phyloP scores from a whole-genome alignment of 2,329 filamentous ascomycete species.

The Aspergillus hiratsukae region DNA sequence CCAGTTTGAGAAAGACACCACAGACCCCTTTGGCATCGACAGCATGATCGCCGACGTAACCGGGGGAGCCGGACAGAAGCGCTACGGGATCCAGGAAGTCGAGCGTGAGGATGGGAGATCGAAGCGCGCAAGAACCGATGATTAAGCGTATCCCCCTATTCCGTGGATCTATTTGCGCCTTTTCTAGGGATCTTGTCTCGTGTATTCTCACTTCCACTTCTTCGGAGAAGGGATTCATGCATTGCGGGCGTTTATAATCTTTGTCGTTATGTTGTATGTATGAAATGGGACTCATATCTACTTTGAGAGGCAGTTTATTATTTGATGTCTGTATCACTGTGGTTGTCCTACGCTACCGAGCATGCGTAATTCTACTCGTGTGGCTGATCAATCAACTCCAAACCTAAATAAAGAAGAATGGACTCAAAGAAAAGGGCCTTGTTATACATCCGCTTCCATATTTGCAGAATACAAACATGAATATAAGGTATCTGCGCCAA shows the following conservation, averaged over 20 bases:
- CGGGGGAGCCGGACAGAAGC: slow-evolving; percentile 48
- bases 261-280: neutral
- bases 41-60: slow-evolving; percentile 81
- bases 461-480: neutral
- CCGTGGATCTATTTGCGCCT: neutral
- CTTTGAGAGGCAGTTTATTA: neutral
- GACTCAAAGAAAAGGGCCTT: neutral
- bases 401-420: neutral
- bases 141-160: slow-evolving; percentile 31
- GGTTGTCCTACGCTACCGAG: neutral
- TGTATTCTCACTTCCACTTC: slow-evolving; percentile 7
- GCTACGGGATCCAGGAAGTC: slow-evolving; percentile 42
- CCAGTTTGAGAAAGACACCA: slow-evolving; percentile 85
- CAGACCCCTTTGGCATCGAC: slow-evolving; percentile 91
- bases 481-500: neutral
- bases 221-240: slow-evolving; percentile 15
- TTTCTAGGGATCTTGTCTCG: slow-evolving; percentile 7
- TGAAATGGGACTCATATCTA: slow-evolving; percentile 7
- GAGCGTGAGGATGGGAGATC: slow-evolving; percentile 33
- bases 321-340: neutral
- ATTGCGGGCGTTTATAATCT: slow-evolving; percentile 27
- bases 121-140: slow-evolving; percentile 75
- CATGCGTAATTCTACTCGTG: neutral
- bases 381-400: no score
- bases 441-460: neutral